These are phyloP conservation scores for Microbotryum intermedium DNA, from an alignment of 1,284 basidiomycete genomes.

Conservation along the genomic window DNA sequence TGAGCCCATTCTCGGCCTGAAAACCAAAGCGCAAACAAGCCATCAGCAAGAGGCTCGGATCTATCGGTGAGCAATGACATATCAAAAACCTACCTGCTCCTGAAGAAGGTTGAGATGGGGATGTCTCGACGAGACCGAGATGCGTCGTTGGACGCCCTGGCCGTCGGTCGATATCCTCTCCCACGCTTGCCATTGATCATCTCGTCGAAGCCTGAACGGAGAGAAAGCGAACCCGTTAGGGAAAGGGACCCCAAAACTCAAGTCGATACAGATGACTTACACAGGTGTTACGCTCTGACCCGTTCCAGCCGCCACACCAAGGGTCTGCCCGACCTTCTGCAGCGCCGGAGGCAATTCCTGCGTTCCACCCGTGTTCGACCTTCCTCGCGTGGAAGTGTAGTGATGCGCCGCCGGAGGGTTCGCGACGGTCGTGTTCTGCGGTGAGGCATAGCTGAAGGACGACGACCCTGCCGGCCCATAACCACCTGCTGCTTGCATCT, in stretches of 20 bases:
- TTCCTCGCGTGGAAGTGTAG: slow-evolving; percentile 45
- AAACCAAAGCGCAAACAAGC: slow-evolving; percentile 33
- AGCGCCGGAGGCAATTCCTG: slow-evolving; percentile 89
- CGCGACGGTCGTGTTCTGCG: slow-evolving; percentile 8
- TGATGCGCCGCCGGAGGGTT: slow-evolving; percentile 32
- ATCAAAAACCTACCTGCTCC: slow-evolving; percentile 61
- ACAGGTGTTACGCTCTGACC: slow-evolving; percentile 27
- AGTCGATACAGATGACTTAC: neutral
- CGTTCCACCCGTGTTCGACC: slow-evolving; percentile 76
- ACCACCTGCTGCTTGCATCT: slow-evolving; percentile 4
- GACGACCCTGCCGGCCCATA: slow-evolving; percentile 14
- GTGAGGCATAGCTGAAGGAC: slow-evolving; percentile 10
- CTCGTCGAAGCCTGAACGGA: slow-evolving; percentile 13
- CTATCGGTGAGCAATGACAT: slow-evolving; percentile 31
- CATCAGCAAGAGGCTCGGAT: no score
- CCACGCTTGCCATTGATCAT: slow-evolving; percentile 31
- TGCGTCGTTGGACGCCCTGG: slow-evolving; percentile 52
- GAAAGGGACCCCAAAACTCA: neutral
- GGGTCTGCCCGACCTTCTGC: slow-evolving; percentile 38
- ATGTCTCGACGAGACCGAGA: slow-evolving; percentile 60
- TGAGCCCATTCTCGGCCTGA: slow-evolving; percentile 38
- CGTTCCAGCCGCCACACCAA: slow-evolving; percentile 12
- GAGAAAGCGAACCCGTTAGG: neutral
- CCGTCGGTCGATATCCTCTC: slow-evolving; percentile 11
- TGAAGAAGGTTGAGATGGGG: slow-evolving; percentile 81